Evolutionary conservation across 805 yeast genomes (phyloP), one percentile per base, ranked within the genome.

Genomic region (Allodekkera sacchari): DNA sequence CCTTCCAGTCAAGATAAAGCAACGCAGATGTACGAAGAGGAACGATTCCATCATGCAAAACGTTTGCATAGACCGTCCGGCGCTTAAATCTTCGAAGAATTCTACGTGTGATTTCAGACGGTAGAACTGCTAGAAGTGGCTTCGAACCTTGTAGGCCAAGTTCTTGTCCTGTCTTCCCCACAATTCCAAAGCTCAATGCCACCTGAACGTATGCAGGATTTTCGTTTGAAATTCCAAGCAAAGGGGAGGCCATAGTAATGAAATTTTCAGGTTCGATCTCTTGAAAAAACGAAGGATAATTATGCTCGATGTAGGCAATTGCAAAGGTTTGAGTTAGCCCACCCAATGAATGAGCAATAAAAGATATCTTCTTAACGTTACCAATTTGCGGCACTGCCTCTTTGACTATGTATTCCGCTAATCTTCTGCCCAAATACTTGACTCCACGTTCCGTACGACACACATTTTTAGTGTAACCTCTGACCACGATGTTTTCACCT

Each of bases 121-220:
- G 94, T 4, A 89, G 60, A 17, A 83, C 57, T 38, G 83, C 74
- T 25, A 92, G 58, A 10, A 92, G 55, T 1, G 96, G 95, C 42
- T 68, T 71, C 4, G 56, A 12, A 7, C 63, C 63, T 25, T 55
- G 53, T 24, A 92, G 66, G 1, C 89, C 89, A 36, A 92, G 60
- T 52, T 92, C 98, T 44, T 84, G 79, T 5, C 98, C 98, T 0
- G 96, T 83, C 39, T 74, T 71, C 4, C 98, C 98, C n/a, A 87
- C 77, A 15, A 87, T 66, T 0, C 98, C 98, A 22, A 88, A 68
- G 59, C 79, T 84, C 9, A 92, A 62, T 0, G 92, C 95, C 30
- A 87, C 50, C 37, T 87, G 83, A 10, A 89, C 82, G 50, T 82
- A 84, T 3, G 74, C 70, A 0, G 97, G 96, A 50, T 84, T 83